Percentiles rank a stretch among this genome's conserved stretches.
Evolutionary conservation across 148 eudicot species (phyloP).

Genomic region (Persicaria maculosa): DNA sequence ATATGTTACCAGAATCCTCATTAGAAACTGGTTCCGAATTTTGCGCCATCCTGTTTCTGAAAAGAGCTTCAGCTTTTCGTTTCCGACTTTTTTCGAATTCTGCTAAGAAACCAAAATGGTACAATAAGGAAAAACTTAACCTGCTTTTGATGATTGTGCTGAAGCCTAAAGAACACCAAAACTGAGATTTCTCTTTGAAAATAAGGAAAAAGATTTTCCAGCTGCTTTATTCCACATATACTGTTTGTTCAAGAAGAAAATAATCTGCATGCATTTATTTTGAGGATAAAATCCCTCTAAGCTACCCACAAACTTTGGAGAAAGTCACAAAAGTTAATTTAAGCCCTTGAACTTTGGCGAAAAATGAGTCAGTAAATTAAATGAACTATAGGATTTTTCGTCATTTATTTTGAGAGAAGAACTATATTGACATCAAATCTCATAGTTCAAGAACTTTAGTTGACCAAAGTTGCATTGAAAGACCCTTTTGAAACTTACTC

Average conservation of each 20-base stretch:
- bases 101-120: conserved; percentile 10
- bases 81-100: conserved; percentile 27
- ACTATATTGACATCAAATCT: neutral
- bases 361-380: too few species aligned
- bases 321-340: too few species aligned
- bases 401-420: too few species aligned
- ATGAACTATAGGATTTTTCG: too few species aligned
- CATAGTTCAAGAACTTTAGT: neutral
- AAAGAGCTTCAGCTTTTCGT: conserved; percentile 17
- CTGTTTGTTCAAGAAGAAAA: too few species aligned
- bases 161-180: neutral
- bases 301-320: too few species aligned
- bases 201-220: neutral
- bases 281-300: too few species aligned
- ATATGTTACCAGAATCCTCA: conserved; percentile 21
- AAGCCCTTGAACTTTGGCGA: too few species aligned
- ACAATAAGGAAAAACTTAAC: neutral
- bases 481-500: too few species aligned
- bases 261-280: too few species aligned
- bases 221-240: neutral
- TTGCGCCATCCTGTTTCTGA: conserved; percentile 8
- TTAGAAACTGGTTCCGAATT: conserved; percentile 14
- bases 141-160: neutral
- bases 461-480: too few species aligned
- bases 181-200: neutral